Percentiles rank a stretch among this genome's conserved stretches.
phyloP scores from a whole-genome alignment of 345 rosid genomes.

The Trapa bicornis region DNA sequence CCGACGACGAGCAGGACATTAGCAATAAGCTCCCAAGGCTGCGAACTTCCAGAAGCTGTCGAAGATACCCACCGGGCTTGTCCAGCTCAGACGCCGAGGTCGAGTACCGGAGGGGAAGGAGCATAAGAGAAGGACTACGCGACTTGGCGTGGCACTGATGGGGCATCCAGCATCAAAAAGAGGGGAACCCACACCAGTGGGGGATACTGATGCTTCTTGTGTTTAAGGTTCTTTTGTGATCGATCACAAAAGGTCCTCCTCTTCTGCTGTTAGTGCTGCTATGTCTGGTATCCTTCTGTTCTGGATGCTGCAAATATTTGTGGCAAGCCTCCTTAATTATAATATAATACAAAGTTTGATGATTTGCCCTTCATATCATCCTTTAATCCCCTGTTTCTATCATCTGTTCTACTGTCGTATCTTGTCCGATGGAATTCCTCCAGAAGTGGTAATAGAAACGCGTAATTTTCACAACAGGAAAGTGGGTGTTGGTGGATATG shows the following conservation, averaged over 20 bases:
- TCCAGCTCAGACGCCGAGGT: constrained; percentile 94
- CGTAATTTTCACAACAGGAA: too few relatives aligned
- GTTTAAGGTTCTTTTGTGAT: neutral
- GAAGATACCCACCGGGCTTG: constrained; percentile 53
- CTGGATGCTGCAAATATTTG: neutral
- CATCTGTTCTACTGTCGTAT: too few relatives aligned
- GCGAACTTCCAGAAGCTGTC: constrained; percentile 49
- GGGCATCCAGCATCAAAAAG: neutral
- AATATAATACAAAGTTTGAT: neutral
- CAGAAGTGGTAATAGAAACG: too few relatives aligned
- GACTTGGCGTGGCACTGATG: constrained; percentile 26
- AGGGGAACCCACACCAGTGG: too few relatives aligned
- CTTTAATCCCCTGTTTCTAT: too few relatives aligned
- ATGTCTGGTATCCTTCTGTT: neutral
- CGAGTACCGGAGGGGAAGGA: constrained; percentile 91
- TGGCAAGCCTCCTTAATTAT: neutral
- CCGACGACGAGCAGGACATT: constrained; percentile 30
- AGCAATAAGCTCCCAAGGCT: constrained; percentile 43
- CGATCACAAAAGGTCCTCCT: neutral
- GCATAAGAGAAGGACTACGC: constrained; percentile 70
- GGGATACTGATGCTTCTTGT: neutral
- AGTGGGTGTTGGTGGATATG: too few relatives aligned
- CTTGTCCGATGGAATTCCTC: too few relatives aligned
- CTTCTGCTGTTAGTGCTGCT: neutral
- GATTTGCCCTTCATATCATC: neutral